Base-by-base conservation (phyloP, 176 grass and related monocot genomes). In the Elymus sibiricus region DNA sequence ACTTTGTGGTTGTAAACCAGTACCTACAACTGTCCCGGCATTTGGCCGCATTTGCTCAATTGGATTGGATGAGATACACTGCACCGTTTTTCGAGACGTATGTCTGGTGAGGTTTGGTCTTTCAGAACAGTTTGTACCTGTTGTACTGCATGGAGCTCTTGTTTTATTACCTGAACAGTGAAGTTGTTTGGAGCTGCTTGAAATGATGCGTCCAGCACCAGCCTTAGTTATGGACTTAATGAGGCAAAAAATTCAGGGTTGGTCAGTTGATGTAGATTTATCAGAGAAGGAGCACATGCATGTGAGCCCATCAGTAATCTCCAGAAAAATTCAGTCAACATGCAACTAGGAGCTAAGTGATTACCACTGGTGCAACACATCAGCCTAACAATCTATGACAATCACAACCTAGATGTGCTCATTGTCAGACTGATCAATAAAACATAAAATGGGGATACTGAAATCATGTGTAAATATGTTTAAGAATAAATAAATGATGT, bases 171-270 rank as follows among this genome's bases (percentile, higher is more conserved):
- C 40, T 53, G 59, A 86, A 72, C 11, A 53, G 32, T 81, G 43
- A 76, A 39, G 67, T 79, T 79, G 81, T 88, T 83, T 79, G 75
- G 89, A 70, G 78, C 62, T 81, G 61, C 83, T 60, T 85, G 46
- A 44, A 51, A 80, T 86, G 40, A 42, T 82, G 63, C 29, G 70
- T 86, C 55, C 56, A 71, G 26, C 64, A 79, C 49, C 51, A 65
- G 77, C 51, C 49, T 40, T 82, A 39, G 5, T 85, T 78, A 39
- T 65, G 78, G 28, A 55, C 29, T 62, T 67, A 16, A 82, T 71
- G 49, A 53, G 32, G 28, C 61, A 15, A 51, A n/a, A 17, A 15
- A 9, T 70, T 46, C 8, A 73, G 17, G 43, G 22, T 24, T 76
- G 31, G 22, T 14, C 70, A 58, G 14, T 68, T 69, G 86, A 87